Evolutionary conservation across 2,329 filamentous ascomycete species (phyloP), one percentile per base, ranked within the genome.

Genomic region (Diaporthe humulicola): DNA sequence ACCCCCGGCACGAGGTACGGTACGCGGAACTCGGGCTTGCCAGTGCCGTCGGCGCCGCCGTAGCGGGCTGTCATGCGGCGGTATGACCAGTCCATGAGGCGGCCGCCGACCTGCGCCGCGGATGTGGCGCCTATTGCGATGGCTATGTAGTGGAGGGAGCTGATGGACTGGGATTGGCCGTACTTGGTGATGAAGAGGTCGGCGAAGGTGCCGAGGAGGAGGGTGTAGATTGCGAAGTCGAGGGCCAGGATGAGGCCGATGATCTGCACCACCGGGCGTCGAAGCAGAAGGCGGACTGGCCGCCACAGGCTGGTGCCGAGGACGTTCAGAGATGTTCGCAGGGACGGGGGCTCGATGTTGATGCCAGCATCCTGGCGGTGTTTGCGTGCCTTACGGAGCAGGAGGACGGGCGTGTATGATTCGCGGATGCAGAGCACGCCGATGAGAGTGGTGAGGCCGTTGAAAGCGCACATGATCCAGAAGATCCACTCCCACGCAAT

Each of bases 101-200:
- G 38, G 70, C 83, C 82, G 7, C 83, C 84, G 1, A 82, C 33
- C 1, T 83, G 83, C 0, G 81, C 88, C 25, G 91, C 88, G 4
- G 91, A 84, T 0, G 85, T 83, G 2, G 89, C 88, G 2, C 90
- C 90, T 64, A 92, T 86, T 61, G 88, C 88, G 1, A 90, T 84
- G 0, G 88, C 88, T 0, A 91, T 81, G 76, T 90, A 91, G 50
- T 89, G 85, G 2, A 91, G 81, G 19, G 89, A 88, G 0, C 87
- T 85, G 8, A 83, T 81, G 0, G 86, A 86, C 7, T 85, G 81
- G 1, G 84, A 85, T 76, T 89, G 86, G 25, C 83, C 80, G 70
- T 91, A 91, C 56, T 85, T 82, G 0, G 81, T 77, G 19, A 84
- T 83, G 80, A 87, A 91, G 0, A 90, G 84, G 10, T 79, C 77